A percentile compares a stretch with the other conserved stretches of the same genome.
phyloP scores from a whole-genome alignment of 106 monocot genomes.

The Phalaenopsis equestris region DNA sequence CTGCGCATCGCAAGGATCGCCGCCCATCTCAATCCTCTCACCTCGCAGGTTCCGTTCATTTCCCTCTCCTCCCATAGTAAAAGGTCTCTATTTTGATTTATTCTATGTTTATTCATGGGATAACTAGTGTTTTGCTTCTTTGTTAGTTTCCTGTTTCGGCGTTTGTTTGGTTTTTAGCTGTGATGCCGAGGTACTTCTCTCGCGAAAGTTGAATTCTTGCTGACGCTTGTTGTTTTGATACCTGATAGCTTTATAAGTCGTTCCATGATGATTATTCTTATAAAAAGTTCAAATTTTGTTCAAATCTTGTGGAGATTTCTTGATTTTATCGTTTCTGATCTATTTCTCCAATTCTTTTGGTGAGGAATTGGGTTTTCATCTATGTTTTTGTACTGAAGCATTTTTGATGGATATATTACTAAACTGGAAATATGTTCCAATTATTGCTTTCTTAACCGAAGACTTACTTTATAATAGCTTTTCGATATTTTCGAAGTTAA shows the following conservation, averaged over 20 bases:
- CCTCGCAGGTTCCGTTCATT: neutral
- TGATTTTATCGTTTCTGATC: neutral
- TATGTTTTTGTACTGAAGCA: neutral
- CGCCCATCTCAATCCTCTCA: neutral
- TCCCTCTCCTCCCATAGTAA: neutral
- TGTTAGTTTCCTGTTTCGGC: neutral
- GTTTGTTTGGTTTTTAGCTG: neutral
- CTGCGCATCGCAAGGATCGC: slow-evolving; percentile 6
- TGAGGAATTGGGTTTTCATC: neutral
- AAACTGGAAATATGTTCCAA: neutral
- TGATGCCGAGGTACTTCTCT: neutral
- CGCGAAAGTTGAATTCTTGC: neutral
- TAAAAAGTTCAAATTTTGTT: neutral
- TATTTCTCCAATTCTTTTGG: neutral
- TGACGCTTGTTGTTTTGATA: neutral
- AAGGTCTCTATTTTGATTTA: neutral
- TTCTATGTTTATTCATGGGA: neutral
- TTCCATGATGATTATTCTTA: neutral
- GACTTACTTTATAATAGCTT: neutral
- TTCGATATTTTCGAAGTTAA: neutral
- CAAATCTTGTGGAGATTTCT: neutral
- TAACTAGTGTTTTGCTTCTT: neutral
- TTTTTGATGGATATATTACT: neutral
- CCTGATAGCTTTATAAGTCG: no score
- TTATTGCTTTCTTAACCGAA: neutral